These are phyloP conservation scores for Wickerhamiella azymoides DNA, from an alignment of 805 yeast genomes.

Conservation along the genomic window DNA sequence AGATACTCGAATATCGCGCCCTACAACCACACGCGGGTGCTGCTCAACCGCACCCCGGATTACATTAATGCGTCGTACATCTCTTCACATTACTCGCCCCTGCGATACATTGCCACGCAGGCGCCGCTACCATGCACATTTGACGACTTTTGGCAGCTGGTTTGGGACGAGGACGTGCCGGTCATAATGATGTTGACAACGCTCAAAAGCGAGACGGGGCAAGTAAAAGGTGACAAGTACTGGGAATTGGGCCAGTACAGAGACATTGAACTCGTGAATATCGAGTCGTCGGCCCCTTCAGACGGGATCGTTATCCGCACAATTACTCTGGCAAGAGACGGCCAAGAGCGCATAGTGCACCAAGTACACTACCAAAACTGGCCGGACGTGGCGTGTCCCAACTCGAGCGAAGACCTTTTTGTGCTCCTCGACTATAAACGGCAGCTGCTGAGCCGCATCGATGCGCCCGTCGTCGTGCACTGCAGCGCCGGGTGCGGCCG, in stretches of 20 bases:
- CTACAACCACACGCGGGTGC: constrained; percentile 73
- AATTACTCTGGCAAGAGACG: constrained; percentile 21
- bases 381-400: constrained; percentile 72
- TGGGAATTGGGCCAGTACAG: constrained; percentile 54
- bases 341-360: constrained; percentile 35
- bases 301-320: constrained; percentile 29
- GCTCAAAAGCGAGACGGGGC: constrained; percentile 56
- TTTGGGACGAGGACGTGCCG: constrained; percentile 51
- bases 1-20: constrained; percentile 83
- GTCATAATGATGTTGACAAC: constrained; percentile 67
- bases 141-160: constrained; percentile 73
- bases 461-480: constrained; percentile 44
- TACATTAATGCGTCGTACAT: constrained; percentile 82
- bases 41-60: constrained; percentile 33
- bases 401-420: constrained; percentile 50
- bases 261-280: constrained; percentile 19
- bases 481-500: constrained; percentile 98
- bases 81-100: constrained; percentile 24
- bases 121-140: constrained; percentile 76
- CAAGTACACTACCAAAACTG: constrained; percentile 71
- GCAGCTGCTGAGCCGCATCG: constrained; percentile 22
- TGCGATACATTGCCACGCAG: constrained; percentile 75
- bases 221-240: constrained; percentile 72
- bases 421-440: constrained; percentile 36
- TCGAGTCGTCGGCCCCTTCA: constrained; percentile 15